Evolutionary conservation across 2,329 filamentous ascomycete species (phyloP), one percentile per base, ranked within the genome.

Genomic region (Epichloe hybrida): DNA sequence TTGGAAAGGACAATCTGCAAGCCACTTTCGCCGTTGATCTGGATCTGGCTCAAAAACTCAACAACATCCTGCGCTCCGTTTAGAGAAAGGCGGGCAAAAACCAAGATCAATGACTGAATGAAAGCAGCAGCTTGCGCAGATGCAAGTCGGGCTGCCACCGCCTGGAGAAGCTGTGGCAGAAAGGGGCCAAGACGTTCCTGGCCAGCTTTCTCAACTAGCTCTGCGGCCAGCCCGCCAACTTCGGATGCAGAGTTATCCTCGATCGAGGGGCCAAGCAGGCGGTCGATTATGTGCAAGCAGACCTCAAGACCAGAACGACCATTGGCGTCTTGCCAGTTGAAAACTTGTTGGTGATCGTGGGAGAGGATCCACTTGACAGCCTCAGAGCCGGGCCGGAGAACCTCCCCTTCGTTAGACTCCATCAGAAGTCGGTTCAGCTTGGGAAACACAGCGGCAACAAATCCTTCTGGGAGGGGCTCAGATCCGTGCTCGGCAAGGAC

Each of bases 171-270:
- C 65, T 95, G 88, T 40, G 87, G 83, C 27, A 98, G 75, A 64
- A 88, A 96, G 11, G 90, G 90, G 0, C 93, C 93, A 11, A 98
- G 80, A 50, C 87, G 81, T 63, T 95, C 90, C 38, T 89, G 83
- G 11, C 93, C 93, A 48, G 91, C 93, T 69, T 93, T 95, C 68
- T 97, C 91, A 1, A 98, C 93, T 31, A 98, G 75, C 67, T 95
- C 90, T 2, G 91, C 91, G 4, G 93, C 93, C 56, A 98, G 79
- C 15, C 89, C 88, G 58, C 93, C 93, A 42, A 98, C 90, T 69
- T 98, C 91, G n/a, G 89, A 88, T 5, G 91, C 93, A 17, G 89
- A 87, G 60, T 91, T 88, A 61, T 98, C 93, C 60, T 94, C 86
- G n/a, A 97, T 84, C 1, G 77, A 70, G 1, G 87, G 84, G 3